Conservation (phyloP, 2,329 filamentous ascomycete genomes). For the Pleurostoma richardsiae region DNA sequence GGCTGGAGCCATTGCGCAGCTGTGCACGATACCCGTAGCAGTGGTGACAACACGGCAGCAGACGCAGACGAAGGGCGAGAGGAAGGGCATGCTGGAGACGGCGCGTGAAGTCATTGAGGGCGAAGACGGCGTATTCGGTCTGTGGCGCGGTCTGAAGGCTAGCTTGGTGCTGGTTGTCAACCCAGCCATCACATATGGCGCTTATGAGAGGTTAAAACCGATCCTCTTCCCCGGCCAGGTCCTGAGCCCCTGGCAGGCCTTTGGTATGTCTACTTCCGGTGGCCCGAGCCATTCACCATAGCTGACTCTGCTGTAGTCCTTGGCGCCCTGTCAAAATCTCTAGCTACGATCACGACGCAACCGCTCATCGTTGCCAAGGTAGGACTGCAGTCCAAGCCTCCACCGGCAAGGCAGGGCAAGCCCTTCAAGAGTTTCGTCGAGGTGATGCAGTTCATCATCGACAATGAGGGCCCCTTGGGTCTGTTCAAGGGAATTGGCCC, state of each 20-base stretch:
- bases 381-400: slow-evolving; percentile 88
- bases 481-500: slow-evolving; percentile 96
- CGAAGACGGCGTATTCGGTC: slow-evolving; percentile 80
- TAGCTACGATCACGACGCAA: slow-evolving; percentile 89
- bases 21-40: slow-evolving; percentile 94
- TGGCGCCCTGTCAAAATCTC: slow-evolving; percentile 84
- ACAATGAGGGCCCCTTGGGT: slow-evolving; percentile 77
- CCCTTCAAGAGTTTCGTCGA: slow-evolving; percentile 91
- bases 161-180: slow-evolving; percentile 94
- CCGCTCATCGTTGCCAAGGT: slow-evolving; percentile 98
- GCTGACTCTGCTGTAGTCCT: slow-evolving; percentile 53
- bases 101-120: slow-evolving; percentile 84
- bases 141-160: slow-evolving; percentile 95
- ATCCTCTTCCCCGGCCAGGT: slow-evolving; percentile 71
- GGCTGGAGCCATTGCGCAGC: slow-evolving; percentile 84
- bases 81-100: slow-evolving; percentile 82
- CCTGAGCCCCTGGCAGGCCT: slow-evolving; percentile 81
- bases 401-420: slow-evolving; percentile 76
- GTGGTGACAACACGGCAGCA: slow-evolving; percentile 96
- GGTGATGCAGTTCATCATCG: slow-evolving; percentile 89
- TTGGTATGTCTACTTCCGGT: slow-evolving; percentile 57
- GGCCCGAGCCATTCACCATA: too few relatives aligned
- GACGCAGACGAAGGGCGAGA: slow-evolving; percentile 78
- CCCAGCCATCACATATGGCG: slow-evolving; percentile 94
- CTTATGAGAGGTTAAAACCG: slow-evolving; percentile 84